phyloP scores from a whole-genome alignment of 108 stramenopile genomes.

The Asterionellopsis glacialis region DNA sequence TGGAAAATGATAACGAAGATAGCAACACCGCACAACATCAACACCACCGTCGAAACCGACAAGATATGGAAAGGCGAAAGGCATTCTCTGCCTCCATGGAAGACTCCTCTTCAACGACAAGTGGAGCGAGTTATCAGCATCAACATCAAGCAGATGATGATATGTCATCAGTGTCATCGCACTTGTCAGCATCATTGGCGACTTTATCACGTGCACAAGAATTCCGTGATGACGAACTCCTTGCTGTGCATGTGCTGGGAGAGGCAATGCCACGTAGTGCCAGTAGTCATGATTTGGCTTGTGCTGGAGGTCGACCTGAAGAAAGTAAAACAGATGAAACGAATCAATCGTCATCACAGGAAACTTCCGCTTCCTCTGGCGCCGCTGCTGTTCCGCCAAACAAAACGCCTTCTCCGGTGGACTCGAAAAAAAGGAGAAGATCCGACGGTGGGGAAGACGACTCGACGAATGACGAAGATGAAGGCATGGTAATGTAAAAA shows the following conservation, averaged over 20 bases:
- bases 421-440: too few species aligned
- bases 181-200: background rate
- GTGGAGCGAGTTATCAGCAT: background rate
- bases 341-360: too few species aligned
- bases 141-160: background rate
- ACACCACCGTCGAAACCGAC: background rate
- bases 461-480: too few species aligned
- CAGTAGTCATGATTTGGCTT: conserved; percentile 2
- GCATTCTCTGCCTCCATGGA: background rate
- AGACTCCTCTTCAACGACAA: background rate
- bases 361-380: too few species aligned
- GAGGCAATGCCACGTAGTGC: conserved; percentile 26
- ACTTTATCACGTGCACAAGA: background rate
- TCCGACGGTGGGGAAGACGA: too few species aligned
- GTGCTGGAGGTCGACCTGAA: too few species aligned
- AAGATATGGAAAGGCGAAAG: background rate
- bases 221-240: conserved; percentile 43
- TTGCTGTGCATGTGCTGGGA: conserved; percentile 49
- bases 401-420: too few species aligned
- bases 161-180: conserved; percentile 6
- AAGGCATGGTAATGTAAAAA: too few species aligned
- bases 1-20: background rate
- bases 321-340: too few species aligned
- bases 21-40: background rate
- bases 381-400: too few species aligned